Evolutionary conservation across 2,329 filamentous ascomycete genomes (phyloP).

Genomic region (Nemania abortiva): DNA sequence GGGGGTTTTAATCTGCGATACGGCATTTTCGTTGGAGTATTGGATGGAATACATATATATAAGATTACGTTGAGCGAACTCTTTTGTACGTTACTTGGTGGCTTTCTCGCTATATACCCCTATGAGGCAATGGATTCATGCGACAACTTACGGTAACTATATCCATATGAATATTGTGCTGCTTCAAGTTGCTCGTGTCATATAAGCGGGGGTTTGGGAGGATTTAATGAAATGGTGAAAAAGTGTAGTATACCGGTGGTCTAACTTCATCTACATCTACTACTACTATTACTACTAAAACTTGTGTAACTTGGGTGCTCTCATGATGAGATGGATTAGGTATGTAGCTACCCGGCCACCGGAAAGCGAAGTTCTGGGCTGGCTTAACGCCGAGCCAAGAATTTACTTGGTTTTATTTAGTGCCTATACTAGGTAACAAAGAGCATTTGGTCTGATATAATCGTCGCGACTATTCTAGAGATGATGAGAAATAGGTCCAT

Average conservation of each 20-base stretch:
- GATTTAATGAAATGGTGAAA: conserved; percentile 15
- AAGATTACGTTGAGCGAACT: conserved; percentile 27
- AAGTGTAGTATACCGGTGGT: neutral
- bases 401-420: neutral
- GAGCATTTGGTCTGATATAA: neutral
- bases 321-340: conserved; percentile 8
- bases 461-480: neutral
- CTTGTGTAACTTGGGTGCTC: neutral
- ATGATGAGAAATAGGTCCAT: neutral
- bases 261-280: neutral
- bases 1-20: conserved; percentile 8
- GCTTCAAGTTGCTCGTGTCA: conserved; percentile 4
- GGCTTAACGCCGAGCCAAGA: neutral
- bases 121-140: conserved; percentile 37
- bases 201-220: conserved; percentile 18
- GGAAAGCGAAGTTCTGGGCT: too few species aligned
- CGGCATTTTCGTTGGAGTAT: conserved; percentile 36
- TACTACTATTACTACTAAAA: too few species aligned
- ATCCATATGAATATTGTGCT: conserved; percentile 2
- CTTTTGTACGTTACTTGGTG: conserved; percentile 39
- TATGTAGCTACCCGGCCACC: neutral
- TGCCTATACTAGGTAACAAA: neutral
- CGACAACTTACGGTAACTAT: neutral
- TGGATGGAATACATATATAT: conserved; percentile 32
- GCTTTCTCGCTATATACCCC: conserved; percentile 46